Conservation (phyloP, 2,329 filamentous ascomycete species). For the Chrysoporthe deuterocubensis region DNA sequence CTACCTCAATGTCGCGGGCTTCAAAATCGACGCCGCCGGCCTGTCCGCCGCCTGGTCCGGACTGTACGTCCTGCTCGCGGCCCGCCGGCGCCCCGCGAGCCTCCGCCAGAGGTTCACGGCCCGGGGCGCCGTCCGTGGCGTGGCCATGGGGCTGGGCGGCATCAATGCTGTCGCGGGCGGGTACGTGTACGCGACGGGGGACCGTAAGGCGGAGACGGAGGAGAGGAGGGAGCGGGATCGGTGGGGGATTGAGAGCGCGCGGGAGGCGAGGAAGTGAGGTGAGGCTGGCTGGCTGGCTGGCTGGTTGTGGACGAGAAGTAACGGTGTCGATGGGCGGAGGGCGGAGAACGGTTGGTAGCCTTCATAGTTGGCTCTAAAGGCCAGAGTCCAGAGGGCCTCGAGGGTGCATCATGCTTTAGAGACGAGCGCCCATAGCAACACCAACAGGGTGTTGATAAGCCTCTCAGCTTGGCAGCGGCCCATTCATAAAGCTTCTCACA, state of each 20-base stretch:
- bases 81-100: constrained; percentile 47
- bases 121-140: constrained; percentile 54
- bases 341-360: neutral
- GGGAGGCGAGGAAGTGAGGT: constrained; percentile 10
- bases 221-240: constrained; percentile 54
- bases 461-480: neutral
- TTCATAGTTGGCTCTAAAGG: neutral
- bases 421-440: neutral
- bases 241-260: constrained; percentile 47
- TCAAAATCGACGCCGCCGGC: constrained; percentile 60
- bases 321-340: neutral
- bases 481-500: no score
- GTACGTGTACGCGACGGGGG: constrained; percentile 56
- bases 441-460: neutral
- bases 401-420: neutral
- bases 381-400: neutral
- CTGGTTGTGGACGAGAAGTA: neutral
- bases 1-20: constrained; percentile 64
- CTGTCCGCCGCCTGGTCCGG: constrained; percentile 61
- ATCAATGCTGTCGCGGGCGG: constrained; percentile 54
- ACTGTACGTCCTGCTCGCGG: constrained; percentile 59
- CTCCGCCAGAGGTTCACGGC: constrained; percentile 46
- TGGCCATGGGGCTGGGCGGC: constrained; percentile 53
- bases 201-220: constrained; percentile 54
- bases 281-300: neutral